Evolutionary conservation across 441 rosid species (phyloP).

Genomic region (Gossypium gossypioides): DNA sequence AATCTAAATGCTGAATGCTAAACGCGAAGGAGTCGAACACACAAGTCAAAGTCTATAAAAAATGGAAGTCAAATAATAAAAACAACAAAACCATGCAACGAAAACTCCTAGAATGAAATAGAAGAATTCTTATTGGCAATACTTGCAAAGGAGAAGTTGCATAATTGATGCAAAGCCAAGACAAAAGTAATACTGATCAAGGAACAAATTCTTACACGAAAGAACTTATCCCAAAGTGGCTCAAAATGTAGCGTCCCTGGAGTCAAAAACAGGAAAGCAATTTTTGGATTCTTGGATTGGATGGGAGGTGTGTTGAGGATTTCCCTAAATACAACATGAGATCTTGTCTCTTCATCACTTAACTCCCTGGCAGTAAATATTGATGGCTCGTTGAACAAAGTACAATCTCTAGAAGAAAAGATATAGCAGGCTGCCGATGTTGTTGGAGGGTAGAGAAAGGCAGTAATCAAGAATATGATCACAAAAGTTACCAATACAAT

Average conservation of each 20-base stretch:
- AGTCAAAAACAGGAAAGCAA: slow-evolving; percentile 58
- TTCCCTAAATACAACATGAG: slow-evolving; percentile 47
- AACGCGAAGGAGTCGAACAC: neutral
- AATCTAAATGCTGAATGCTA: too few relatives aligned
- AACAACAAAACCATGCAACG: too few relatives aligned
- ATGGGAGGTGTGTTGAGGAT: slow-evolving; percentile 32
- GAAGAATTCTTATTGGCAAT: neutral
- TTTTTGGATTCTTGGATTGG: slow-evolving; percentile 27
- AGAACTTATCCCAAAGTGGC: slow-evolving; percentile 50
- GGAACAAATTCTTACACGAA: slow-evolving; percentile 34
- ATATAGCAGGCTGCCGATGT: slow-evolving; percentile 44
- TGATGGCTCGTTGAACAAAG: slow-evolving; percentile 28
- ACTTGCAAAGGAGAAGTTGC: neutral
- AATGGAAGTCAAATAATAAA: too few relatives aligned
- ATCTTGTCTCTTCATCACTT: slow-evolving; percentile 48
- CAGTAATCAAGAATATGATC: slow-evolving; percentile 39
- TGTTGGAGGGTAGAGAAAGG: slow-evolving; percentile 40
- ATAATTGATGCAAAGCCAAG: neutral
- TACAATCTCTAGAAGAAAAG: slow-evolving; percentile 50
- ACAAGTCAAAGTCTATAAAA: neutral
- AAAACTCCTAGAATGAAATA: neutral
- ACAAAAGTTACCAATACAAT: slow-evolving; percentile 42
- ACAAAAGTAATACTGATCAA: neutral
- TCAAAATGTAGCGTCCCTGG: slow-evolving; percentile 50
- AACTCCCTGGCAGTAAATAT: slow-evolving; percentile 37